Evolutionary conservation across 176 grass and related monocot genomes (phyloP).

Genomic region (Oryza punctata): DNA sequence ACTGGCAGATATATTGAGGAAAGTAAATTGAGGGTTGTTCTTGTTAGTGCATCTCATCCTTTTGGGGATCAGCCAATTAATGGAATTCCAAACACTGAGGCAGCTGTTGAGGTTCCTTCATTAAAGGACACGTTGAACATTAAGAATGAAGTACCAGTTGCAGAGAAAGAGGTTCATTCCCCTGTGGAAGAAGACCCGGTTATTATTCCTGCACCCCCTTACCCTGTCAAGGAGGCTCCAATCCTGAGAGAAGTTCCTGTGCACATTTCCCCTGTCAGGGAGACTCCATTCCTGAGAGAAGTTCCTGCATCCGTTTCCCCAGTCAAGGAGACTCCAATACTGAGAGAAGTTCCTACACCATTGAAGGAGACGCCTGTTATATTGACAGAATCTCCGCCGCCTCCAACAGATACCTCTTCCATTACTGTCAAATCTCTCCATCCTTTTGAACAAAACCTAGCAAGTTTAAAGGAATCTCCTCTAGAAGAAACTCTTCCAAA

Average conservation of each 20-base stretch:
- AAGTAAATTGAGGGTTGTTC: conserved; percentile 92
- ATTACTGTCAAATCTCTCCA: conserved; percentile 25
- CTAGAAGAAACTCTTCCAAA: conserved; percentile 37
- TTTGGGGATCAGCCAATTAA: conserved; percentile 44
- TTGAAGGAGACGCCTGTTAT: conserved; percentile 50
- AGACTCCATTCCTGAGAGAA: conserved; percentile 40
- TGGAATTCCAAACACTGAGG: conserved; percentile 35
- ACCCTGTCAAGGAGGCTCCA: conserved; percentile 30
- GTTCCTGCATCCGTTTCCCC: conserved; percentile 1
- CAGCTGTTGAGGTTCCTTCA: conserved; percentile 42
- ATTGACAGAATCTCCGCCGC: conserved; percentile 44
- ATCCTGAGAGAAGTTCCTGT: conserved; percentile 40
- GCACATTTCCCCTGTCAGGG: conserved; percentile 12
- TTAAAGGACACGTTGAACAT: conserved; percentile 35
- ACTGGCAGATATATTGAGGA: conserved; percentile 86
- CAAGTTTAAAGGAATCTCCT: neutral
- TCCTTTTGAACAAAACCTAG: neutral
- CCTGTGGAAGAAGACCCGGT: conserved; percentile 42
- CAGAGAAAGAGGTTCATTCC: conserved; percentile 33
- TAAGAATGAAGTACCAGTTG: conserved; percentile 44
- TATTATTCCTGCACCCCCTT: conserved; percentile 17
- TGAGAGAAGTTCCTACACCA: conserved; percentile 39
- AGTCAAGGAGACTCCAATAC: conserved; percentile 29
- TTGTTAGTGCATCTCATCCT: conserved; percentile 64
- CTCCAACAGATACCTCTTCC: conserved; percentile 29